Percentiles rank a stretch among this genome's conserved stretches.
phyloP scores from a whole-genome alignment of 495 filamentous ascomycete genomes.

The Jackrogersella minutella region DNA sequence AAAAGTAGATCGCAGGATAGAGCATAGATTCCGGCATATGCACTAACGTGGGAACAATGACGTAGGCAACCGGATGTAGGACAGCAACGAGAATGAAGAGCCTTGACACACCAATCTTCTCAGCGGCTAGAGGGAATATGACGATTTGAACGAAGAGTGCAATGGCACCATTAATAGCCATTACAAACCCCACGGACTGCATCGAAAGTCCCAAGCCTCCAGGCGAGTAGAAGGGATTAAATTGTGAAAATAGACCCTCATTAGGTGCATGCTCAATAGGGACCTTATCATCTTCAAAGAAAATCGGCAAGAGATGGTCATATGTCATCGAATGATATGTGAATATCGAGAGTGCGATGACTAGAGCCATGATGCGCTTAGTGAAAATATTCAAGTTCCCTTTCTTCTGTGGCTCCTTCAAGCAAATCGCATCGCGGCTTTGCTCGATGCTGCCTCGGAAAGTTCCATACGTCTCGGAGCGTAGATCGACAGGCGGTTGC shows the following conservation, averaged over 20 bases:
- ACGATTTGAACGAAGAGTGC: slow-evolving; percentile 80
- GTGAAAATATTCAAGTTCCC: slow-evolving; percentile 64
- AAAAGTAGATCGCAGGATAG: slow-evolving; percentile 76
- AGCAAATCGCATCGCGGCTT: slow-evolving; percentile 49
- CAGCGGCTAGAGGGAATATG: slow-evolving; percentile 75
- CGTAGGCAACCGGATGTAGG: slow-evolving; percentile 77
- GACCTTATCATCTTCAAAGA: slow-evolving; percentile 73
- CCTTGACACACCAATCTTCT: slow-evolving; percentile 75
- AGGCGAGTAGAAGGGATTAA: slow-evolving; percentile 65
- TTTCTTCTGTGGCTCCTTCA: slow-evolving; percentile 45
- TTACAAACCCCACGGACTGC: slow-evolving; percentile 76
- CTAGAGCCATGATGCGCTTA: slow-evolving; percentile 71
- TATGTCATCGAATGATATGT: slow-evolving; percentile 90
- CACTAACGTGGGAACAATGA: slow-evolving; percentile 75
- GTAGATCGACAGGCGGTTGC: slow-evolving; percentile 73
- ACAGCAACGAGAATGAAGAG: slow-evolving; percentile 77
- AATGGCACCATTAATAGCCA: slow-evolving; percentile 81
- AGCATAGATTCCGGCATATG: slow-evolving; percentile 66
- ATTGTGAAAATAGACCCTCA: slow-evolving; percentile 23
- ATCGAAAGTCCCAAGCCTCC: slow-evolving; percentile 79
- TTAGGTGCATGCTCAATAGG: slow-evolving; percentile 26
- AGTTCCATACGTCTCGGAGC: slow-evolving; percentile 79
- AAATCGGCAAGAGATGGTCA: slow-evolving; percentile 84
- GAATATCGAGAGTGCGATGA: slow-evolving; percentile 79
- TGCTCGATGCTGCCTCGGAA: slow-evolving; percentile 66